phyloP scores from a whole-genome alignment of 192 early-diverging fungal genomes.

The Phlyctochytrium bullatum region DNA sequence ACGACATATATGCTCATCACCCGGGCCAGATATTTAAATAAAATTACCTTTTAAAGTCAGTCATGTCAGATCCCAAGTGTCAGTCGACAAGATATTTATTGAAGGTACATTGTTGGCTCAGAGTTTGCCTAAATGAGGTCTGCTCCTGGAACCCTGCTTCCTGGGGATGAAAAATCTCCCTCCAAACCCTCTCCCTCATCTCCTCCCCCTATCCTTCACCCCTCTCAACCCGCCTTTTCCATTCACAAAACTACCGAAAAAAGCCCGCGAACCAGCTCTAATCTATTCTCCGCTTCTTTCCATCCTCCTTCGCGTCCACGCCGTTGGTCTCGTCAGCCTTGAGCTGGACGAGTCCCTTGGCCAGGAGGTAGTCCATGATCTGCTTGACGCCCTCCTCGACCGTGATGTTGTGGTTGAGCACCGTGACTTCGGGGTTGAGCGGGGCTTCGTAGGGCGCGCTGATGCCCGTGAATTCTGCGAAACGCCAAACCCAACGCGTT shows the following conservation, averaged over 20 bases:
- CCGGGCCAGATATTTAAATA: neutral
- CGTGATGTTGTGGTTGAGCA: conserved; percentile 70
- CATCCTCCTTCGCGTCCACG: too few species aligned
- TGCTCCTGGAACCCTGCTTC: too few species aligned
- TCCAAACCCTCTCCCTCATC: too few species aligned
- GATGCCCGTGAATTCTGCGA: conserved; percentile 91
- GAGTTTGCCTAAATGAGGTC: neutral
- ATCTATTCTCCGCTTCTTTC: too few species aligned
- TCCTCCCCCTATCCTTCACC: neutral
- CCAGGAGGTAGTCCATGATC: conserved; percentile 12
- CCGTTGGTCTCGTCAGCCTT: neutral
- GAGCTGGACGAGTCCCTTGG: neutral
- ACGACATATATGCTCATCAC: too few species aligned
- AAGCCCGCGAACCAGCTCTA: too few species aligned
- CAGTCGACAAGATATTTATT: neutral
- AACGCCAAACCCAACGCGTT: too few species aligned
- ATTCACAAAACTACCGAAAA: too few species aligned
- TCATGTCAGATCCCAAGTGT: neutral
- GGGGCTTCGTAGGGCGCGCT: conserved; percentile 91
- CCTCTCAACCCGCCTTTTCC: too few species aligned
- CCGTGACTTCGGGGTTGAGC: conserved; percentile 76
- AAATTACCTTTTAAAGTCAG: neutral
- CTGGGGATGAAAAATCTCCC: too few species aligned
- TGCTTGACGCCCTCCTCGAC: conserved; percentile 68
- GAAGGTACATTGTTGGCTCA: neutral